Conservation (phyloP, 2,329 filamentous ascomycete species). For the Venturiaceae sp. region DNA sequence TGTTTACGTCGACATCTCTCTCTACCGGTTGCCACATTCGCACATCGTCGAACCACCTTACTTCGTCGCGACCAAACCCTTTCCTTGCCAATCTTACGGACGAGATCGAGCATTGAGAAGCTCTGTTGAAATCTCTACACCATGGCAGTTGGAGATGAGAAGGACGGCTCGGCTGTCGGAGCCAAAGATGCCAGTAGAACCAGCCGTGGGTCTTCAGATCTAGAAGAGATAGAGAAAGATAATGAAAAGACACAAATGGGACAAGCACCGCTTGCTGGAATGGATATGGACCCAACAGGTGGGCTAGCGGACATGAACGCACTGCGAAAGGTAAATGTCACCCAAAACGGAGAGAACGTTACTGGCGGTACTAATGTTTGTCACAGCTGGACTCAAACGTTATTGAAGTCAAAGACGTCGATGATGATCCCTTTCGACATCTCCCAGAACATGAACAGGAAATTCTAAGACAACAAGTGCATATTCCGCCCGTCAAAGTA, state of each 20-base stretch:
- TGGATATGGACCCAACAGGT: background rate
- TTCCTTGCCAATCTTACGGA: background rate
- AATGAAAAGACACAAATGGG: background rate
- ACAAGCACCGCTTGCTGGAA: background rate
- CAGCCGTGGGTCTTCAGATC: background rate
- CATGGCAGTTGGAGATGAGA: background rate
- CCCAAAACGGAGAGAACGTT: background rate
- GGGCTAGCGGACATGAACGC: background rate
- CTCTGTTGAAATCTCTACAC: background rate
- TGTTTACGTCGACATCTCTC: background rate
- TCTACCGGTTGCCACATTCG: background rate
- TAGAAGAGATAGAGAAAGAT: background rate
- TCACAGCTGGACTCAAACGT: conserved; percentile 9
- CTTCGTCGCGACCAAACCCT: background rate
- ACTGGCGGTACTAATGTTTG: background rate
- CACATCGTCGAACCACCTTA: background rate
- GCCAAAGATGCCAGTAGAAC: background rate
- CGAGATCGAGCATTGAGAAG: too few species aligned
- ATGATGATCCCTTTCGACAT: conserved; percentile 23
- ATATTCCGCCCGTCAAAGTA: conserved; percentile 31
- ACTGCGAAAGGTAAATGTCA: background rate
- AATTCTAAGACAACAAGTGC: conserved; percentile 27
- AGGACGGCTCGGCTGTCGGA: background rate
- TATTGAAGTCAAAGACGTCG: conserved; percentile 9
- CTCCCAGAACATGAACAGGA: conserved; percentile 26